Evolutionary conservation across 257 asterid genomes (phyloP), one percentile per base, ranked within the genome.

Genomic region (Prunella vulgaris): DNA sequence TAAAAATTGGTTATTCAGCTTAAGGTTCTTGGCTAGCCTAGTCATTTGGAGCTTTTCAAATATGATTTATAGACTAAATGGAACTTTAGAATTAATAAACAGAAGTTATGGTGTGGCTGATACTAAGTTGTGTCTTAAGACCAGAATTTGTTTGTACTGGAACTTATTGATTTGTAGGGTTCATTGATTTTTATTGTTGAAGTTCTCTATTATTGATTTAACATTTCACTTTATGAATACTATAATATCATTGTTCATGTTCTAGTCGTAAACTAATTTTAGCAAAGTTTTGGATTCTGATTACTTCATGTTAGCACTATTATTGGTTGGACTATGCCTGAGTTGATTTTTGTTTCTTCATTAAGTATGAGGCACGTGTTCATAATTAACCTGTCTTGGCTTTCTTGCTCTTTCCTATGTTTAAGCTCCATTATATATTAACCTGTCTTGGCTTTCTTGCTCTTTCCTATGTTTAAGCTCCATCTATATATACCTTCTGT

Each of bases 11-110:
- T 15, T 63, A 25, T 69, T 22, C 33, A 61, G 22, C 21, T 68
- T 33, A 38, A 15, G 58, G 51, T 35, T 74, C 53, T 44, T 30
- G 24, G 32, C 10, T 33, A 42, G 35, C 7, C 53, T 66, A 53
- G 58, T 62, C 33, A 61, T 28, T 69, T 32, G 33, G 74, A 63
- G 40, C 70, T 72, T 58, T 66, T 40, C 49, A 18, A 46, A 37
- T 60, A 32, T 52, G n/a, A 52, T 49, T 78, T 59, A 76, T 17
- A 52, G 70, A 52, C 60, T 32, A 44, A 42, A 25, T 25, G 53
- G 22, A 44, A 7, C 28, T 37, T 25, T 64, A 58, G 61, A 7
- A 28, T 28, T 17, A 44, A 57, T 33, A 32, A 40, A 57, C 38
- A 15, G 15, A 58, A 58, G 74, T 66, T 65, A 35, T 58, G 15